These are phyloP conservation scores for Cladophialophora yegresii DNA, from an alignment of 2,329 filamentous ascomycete species.

Conservation along the genomic window DNA sequence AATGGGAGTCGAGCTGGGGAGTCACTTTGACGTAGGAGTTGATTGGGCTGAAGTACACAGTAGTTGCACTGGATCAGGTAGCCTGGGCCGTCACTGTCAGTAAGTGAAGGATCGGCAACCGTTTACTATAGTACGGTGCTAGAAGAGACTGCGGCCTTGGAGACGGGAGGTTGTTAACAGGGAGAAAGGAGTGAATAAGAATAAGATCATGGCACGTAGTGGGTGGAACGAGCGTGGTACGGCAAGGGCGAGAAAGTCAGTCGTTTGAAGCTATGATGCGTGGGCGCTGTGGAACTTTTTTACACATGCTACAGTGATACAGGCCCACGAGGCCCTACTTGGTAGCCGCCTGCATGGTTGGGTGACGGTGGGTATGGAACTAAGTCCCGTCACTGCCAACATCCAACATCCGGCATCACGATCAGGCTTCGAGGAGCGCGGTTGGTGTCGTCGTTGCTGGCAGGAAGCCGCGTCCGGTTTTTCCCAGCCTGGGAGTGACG, in stretches of 20 bases:
- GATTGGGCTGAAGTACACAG: not conserved
- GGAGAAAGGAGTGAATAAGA: conserved; percentile 7
- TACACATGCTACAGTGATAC: conserved; percentile 8
- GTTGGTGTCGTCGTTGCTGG: not conserved
- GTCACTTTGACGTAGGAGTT: not conserved
- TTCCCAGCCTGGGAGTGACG: conserved; percentile 2
- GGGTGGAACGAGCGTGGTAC: conserved; percentile 4
- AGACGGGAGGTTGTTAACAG: not conserved
- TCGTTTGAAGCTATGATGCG: not conserved
- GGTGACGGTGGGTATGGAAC: not conserved
- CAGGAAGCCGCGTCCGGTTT: conserved; percentile 1
- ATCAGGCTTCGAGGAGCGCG: not conserved
- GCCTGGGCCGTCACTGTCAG: not conserved
- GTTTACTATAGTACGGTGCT: not conserved
- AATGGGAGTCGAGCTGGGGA: not conserved
- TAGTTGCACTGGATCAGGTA: not conserved
- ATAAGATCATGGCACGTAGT: not conserved
- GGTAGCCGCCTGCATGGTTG: not conserved
- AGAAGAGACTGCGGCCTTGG: not conserved
- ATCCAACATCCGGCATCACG: conserved; percentile 6
- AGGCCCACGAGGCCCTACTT: not conserved
- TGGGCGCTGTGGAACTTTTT: not conserved
- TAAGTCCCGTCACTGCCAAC: conserved; percentile 6
- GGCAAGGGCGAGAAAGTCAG: conserved; percentile 7
- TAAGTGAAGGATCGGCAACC: not conserved